A percentile compares a stretch with the other conserved stretches of the same genome.
These are phyloP conservation scores for Neonectria coccinea DNA, from an alignment of 2,329 filamentous ascomycete genomes.

Conservation along the genomic window DNA sequence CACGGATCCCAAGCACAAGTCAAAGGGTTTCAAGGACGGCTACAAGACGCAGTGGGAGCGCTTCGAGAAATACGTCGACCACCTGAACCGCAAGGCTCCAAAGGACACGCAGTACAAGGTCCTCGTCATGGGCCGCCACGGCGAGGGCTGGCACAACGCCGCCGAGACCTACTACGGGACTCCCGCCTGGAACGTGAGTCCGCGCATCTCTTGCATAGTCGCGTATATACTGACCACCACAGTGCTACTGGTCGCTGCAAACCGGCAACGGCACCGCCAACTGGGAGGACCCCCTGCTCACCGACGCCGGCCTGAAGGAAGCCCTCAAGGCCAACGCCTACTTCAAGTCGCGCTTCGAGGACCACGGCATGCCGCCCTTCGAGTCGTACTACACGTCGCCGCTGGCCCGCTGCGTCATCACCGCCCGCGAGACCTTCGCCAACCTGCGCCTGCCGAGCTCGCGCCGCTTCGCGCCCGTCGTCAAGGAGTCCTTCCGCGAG, in stretches of 20 bases:
- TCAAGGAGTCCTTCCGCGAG: conserved; percentile 76
- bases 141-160: conserved; percentile 73
- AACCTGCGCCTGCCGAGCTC: conserved; percentile 63
- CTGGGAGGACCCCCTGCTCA: conserved; percentile 75
- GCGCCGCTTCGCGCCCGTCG: conserved; percentile 65
- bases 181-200: conserved; percentile 73
- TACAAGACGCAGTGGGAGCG: conserved; percentile 72
- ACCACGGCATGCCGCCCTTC: conserved; percentile 69
- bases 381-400: conserved; percentile 75
- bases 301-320: conserved; percentile 66
- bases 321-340: conserved; percentile 69
- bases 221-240: background rate
- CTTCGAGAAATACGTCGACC: conserved; percentile 68
- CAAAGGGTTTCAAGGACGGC: conserved; percentile 32
- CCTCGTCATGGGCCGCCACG: conserved; percentile 76
- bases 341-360: conserved; percentile 65
- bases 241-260: conserved; percentile 74
- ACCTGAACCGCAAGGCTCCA: conserved; percentile 62
- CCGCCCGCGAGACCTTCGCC: conserved; percentile 71
- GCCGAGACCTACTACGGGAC: conserved; percentile 76
- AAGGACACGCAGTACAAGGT: conserved; percentile 71
- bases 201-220: rapidly evolving
- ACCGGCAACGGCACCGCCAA: conserved; percentile 72
- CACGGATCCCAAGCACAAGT: conserved; percentile 59
- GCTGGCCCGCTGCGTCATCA: conserved; percentile 71